Evolutionary conservation across 176 grass and related monocot species (phyloP).

Genomic region (Lolium rigidum): DNA sequence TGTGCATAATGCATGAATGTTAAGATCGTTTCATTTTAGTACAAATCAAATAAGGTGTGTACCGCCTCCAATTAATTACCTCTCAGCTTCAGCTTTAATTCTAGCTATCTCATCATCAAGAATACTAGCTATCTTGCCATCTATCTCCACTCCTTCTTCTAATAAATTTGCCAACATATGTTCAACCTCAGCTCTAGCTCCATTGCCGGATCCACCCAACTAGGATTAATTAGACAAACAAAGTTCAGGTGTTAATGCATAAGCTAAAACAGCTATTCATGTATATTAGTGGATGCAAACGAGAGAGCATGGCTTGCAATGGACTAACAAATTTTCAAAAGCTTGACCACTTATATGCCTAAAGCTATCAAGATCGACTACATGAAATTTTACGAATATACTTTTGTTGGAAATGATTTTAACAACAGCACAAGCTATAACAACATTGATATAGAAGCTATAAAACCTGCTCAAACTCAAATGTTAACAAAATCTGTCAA

Average conservation of each 20-base stretch:
- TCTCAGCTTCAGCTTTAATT: slow-evolving; percentile 30
- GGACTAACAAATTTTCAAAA: slow-evolving; percentile 10
- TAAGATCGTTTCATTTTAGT: neutral
- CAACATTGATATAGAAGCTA: slow-evolving; percentile 9
- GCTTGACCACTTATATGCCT: neutral
- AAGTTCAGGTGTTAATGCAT: neutral
- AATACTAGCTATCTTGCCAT: slow-evolving; percentile 10
- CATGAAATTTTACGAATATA: neutral
- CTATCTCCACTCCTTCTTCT: slow-evolving; percentile 32
- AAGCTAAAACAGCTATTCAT: neutral
- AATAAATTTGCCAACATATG: slow-evolving; percentile 14
- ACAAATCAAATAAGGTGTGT: slow-evolving; percentile 4
- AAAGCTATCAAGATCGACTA: slow-evolving; percentile 3
- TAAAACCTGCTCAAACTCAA: neutral
- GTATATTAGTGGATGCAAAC: neutral
- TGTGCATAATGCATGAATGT: neutral
- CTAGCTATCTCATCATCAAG: slow-evolving; percentile 26
- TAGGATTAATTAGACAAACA: slow-evolving; percentile 36
- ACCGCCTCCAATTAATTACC: slow-evolving; percentile 25
- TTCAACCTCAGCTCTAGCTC: neutral
- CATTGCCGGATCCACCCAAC: slow-evolving; percentile 23
- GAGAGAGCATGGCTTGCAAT: neutral
- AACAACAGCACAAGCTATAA: neutral
- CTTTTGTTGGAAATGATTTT: neutral
- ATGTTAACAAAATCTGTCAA: no score